These are phyloP conservation scores for Echites panduratus DNA, from an alignment of 257 asterid genomes.

Conservation along the genomic window DNA sequence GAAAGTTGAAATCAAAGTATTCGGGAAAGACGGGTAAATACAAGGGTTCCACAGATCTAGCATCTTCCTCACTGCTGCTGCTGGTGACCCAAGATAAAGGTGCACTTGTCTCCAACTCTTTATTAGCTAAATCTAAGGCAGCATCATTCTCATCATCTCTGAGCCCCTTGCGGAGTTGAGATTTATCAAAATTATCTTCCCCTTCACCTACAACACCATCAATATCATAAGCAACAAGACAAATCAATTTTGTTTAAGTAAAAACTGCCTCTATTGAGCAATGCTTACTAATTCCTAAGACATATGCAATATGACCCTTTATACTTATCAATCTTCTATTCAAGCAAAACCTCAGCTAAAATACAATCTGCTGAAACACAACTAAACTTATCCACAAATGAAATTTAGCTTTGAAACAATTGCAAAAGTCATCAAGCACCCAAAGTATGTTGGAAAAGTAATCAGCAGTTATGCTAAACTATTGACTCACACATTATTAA, in stretches of 20 bases:
- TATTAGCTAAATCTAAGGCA: slow-evolving; percentile 26
- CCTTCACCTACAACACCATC: slow-evolving; percentile 12
- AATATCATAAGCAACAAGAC: background rate
- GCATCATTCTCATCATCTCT: slow-evolving; percentile 22
- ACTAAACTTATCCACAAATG: background rate
- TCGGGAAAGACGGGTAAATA: slow-evolving; percentile 28
- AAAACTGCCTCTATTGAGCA: background rate
- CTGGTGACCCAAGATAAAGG: slow-evolving; percentile 53
- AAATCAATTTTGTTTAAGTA: background rate
- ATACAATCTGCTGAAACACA: too few species aligned
- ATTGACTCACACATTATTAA: background rate
- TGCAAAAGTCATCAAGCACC: background rate
- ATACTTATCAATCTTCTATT: background rate
- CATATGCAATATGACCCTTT: background rate
- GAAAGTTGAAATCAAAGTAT: slow-evolving; percentile 29
- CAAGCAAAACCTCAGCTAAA: background rate
- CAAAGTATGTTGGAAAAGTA: background rate
- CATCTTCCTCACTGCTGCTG: slow-evolving; percentile 48
- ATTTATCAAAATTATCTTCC: slow-evolving; percentile 11
- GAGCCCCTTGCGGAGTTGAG: slow-evolving; percentile 15
- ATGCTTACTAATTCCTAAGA: background rate
- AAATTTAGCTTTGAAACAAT: background rate
- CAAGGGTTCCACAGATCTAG: slow-evolving; percentile 26
- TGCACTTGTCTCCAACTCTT: slow-evolving; percentile 49
- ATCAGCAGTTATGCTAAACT: background rate